These are phyloP conservation scores for Hippophae rhamnoides DNA, from an alignment of 306 rosid genomes.

Conservation along the genomic window DNA sequence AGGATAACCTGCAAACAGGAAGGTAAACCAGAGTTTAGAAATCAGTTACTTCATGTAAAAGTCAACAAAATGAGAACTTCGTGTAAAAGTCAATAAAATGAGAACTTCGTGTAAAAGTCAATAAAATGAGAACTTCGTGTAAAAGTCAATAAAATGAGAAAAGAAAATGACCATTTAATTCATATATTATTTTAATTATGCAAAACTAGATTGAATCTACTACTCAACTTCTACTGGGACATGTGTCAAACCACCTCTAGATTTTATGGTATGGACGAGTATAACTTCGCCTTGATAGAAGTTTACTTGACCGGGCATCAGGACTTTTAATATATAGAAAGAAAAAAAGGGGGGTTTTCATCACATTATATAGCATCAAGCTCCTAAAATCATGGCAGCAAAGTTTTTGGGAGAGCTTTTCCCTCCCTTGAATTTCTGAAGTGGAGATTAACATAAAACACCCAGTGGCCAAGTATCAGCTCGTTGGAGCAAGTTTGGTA, in stretches of 20 bases:
- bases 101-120: background rate
- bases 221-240: background rate
- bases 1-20: conserved; percentile 40
- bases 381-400: background rate
- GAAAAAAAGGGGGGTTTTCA: background rate
- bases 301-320: background rate
- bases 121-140: background rate
- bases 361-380: background rate
- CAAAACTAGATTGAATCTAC: background rate
- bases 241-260: background rate
- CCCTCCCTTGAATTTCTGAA: background rate
- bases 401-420: background rate
- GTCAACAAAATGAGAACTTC: background rate
- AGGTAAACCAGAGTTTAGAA: conserved; percentile 13
- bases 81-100: background rate
- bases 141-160: background rate
- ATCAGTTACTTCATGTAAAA: conserved; percentile 2
- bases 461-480: background rate
- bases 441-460: background rate
- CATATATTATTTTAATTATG: background rate
- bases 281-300: background rate
- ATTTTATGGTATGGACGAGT: background rate
- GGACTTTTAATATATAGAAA: background rate
- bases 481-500: background rate
- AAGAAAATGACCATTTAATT: background rate